These are phyloP conservation scores for Saccharomyces hybrid DNA, from an alignment of 1,139 yeast genomes.

Conservation along the genomic window DNA sequence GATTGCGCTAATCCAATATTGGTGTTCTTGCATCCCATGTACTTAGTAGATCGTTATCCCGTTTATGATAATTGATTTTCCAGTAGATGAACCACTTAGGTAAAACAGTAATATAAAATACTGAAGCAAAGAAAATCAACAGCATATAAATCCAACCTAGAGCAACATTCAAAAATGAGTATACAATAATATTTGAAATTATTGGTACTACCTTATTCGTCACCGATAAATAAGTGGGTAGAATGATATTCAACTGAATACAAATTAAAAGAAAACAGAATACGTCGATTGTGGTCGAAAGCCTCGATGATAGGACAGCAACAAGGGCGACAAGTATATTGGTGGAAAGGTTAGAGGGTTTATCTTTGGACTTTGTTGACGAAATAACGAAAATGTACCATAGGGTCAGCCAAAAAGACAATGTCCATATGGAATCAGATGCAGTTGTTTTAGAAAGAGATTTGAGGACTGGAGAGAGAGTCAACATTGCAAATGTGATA, in stretches of 20 bases:
- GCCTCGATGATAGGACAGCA: constrained; percentile 80
- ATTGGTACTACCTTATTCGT: constrained; percentile 9
- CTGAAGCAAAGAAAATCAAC: constrained; percentile 13
- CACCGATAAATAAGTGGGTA: constrained; percentile 21
- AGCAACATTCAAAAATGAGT: constrained; percentile 18
- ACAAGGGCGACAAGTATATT: constrained; percentile 81
- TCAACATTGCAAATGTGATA: constrained; percentile 60
- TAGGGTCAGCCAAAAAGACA: constrained; percentile 69
- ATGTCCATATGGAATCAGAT: constrained; percentile 92
- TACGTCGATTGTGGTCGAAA: constrained; percentile 64
- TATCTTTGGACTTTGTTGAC: constrained; percentile 5
- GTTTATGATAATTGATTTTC: constrained; percentile 26
- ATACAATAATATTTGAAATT: constrained; percentile 20
- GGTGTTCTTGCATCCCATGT: constrained; percentile 30
- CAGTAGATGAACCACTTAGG: constrained; percentile 28
- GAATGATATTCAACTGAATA: constrained; percentile 27
- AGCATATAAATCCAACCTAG: constrained; percentile 22
- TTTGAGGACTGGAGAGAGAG: constrained; percentile 81
- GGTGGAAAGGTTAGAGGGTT: constrained; percentile 58
- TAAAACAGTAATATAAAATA: constrained; percentile 16
- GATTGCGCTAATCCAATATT: constrained; percentile 16
- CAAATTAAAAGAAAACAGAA: constrained; percentile 50
- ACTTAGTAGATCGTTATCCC: constrained; percentile 21
- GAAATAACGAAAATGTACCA: constrained; percentile 42
- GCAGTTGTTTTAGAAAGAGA: constrained; percentile 85